Conservation (phyloP, 768 basidiomycete genomes). For the Tulasnella sp. region DNA sequence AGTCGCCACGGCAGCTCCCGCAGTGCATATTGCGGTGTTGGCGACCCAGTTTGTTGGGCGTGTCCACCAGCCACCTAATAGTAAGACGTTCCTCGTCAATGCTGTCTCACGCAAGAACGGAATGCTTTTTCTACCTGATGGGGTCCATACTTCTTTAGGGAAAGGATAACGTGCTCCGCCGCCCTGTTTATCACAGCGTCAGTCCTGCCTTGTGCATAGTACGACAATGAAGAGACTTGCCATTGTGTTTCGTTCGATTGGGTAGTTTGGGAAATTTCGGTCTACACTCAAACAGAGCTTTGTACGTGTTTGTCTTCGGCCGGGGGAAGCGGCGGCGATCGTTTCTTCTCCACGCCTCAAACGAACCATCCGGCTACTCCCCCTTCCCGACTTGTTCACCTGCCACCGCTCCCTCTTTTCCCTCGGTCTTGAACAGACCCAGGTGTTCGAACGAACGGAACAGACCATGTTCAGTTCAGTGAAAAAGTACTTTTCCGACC, state of each 20-base stretch:
- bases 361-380: neutral
- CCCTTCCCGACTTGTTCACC: neutral
- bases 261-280: slow-evolving; percentile 6
- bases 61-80: slow-evolving; percentile 90
- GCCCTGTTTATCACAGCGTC: slow-evolving; percentile 48
- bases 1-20: slow-evolving; percentile 62
- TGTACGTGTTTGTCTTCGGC: neutral
- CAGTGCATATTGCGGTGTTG: slow-evolving; percentile 71
- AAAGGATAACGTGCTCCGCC: slow-evolving; percentile 86
- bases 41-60: slow-evolving; percentile 84
- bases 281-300: slow-evolving; percentile 1
- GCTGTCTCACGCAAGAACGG: neutral
- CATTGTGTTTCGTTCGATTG: slow-evolving; percentile 1
- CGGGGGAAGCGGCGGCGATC: neutral
- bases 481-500: slow-evolving; percentile 48
- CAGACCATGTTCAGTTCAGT: slow-evolving; percentile 30
- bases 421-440: neutral
- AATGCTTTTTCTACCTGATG: slow-evolving; percentile 55
- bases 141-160: slow-evolving; percentile 93
- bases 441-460: neutral
- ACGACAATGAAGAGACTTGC: neutral
- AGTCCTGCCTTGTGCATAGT: neutral
- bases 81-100: neutral
- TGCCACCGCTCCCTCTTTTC: neutral
- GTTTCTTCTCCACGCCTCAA: slow-evolving; percentile 7